Percentiles rank a stretch among this genome's conserved stretches.
Evolutionary conservation across 2,329 filamentous ascomycete species (phyloP).

Genomic region (Geosmithia flava): DNA sequence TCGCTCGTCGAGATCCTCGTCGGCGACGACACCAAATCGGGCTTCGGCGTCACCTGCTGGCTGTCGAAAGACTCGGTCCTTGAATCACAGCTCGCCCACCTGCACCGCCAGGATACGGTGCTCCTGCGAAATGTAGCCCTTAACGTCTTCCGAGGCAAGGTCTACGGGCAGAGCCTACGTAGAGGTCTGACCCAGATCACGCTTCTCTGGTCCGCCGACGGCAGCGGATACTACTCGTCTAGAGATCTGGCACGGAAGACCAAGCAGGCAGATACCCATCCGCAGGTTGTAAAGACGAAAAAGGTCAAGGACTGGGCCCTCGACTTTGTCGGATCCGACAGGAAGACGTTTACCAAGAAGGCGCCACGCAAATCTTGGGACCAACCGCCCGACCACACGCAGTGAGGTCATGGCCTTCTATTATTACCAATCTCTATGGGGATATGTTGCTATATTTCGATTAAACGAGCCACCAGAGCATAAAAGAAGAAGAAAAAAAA

Average conservation of each 20-base stretch:
- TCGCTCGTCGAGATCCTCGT: slow-evolving; percentile 67
- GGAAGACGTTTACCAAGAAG: slow-evolving; percentile 3
- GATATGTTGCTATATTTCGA: background rate
- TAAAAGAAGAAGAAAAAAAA: background rate
- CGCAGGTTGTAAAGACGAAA: slow-evolving; percentile 49
- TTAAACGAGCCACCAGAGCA: background rate
- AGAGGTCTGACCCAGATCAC: slow-evolving; percentile 57
- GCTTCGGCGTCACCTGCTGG: slow-evolving; percentile 81
- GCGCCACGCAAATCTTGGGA: slow-evolving; percentile 19
- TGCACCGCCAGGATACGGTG: slow-evolving; percentile 65
- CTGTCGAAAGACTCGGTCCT: slow-evolving; percentile 30
- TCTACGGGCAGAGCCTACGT: slow-evolving; percentile 75
- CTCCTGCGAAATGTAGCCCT: slow-evolving; percentile 71
- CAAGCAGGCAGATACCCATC: slow-evolving; percentile 13
- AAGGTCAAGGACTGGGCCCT: slow-evolving; percentile 65
- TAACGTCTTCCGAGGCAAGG: slow-evolving; percentile 59
- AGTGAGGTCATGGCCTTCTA: slow-evolving; percentile 10
- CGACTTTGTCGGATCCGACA: slow-evolving; percentile 46
- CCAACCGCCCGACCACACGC: slow-evolving; percentile 26
- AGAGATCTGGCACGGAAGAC: slow-evolving; percentile 28
- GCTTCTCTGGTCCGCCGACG: slow-evolving; percentile 44
- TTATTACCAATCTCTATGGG: background rate
- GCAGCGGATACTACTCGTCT: slow-evolving; percentile 42
- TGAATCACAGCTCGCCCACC: slow-evolving; percentile 19
- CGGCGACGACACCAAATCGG: slow-evolving; percentile 72